Conservation (phyloP, 148 eudicot genomes). For the Silene latifolia region DNA sequence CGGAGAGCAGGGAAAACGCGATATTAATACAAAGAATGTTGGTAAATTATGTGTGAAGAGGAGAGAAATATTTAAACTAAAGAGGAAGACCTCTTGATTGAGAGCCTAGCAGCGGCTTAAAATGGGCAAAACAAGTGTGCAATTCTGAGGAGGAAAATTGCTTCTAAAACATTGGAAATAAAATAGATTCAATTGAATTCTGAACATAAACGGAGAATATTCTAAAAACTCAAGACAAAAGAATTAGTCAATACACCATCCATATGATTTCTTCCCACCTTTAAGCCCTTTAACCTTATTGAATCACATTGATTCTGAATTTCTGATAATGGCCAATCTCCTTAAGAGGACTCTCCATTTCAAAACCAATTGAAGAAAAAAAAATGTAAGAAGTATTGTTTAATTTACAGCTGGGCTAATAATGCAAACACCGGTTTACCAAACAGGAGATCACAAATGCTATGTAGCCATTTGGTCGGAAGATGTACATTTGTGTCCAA, state of each 20-base stretch:
- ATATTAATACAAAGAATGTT: background rate
- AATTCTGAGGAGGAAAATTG: background rate
- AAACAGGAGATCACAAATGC: too few relatives aligned
- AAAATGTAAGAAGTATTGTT: too few relatives aligned
- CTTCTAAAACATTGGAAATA: background rate
- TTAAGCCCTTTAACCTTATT: background rate
- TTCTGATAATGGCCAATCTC: background rate
- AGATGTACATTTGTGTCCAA: background rate
- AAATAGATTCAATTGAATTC: background rate
- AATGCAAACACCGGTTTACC: too few relatives aligned
- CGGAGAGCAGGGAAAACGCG: too few relatives aligned
- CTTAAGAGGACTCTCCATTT: background rate
- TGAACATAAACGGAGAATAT: background rate
- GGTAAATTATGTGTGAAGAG: background rate
- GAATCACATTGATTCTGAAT: background rate
- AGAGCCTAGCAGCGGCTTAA: too few relatives aligned
- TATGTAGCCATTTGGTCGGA: background rate
- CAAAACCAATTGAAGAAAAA: too few relatives aligned
- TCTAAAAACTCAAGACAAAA: background rate
- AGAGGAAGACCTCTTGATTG: background rate
- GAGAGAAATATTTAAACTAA: too few relatives aligned
- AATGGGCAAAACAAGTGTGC: background rate
- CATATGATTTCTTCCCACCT: background rate
- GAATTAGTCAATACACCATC: background rate
- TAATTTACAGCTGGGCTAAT: too few relatives aligned